Evolutionary conservation across 805 yeast species (phyloP).

Genomic region (Kazachstania taianensis): DNA sequence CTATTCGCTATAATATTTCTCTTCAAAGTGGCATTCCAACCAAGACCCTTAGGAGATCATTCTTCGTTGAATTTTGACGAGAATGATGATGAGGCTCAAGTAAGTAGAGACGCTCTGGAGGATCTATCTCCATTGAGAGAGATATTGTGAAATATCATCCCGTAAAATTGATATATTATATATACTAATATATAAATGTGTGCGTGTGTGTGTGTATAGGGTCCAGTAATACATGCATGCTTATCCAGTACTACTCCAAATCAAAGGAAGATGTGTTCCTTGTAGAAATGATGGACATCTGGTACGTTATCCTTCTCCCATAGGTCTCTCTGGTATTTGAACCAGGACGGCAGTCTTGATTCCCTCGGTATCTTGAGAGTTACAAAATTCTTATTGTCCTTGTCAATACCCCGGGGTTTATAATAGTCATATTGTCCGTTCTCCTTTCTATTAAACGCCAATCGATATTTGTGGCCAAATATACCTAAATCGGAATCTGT

Average conservation of each 20-base stretch:
- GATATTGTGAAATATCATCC: slow-evolving; percentile 7
- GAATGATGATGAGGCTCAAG: slow-evolving; percentile 7
- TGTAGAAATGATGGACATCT: slow-evolving; percentile 27
- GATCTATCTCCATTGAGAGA: slow-evolving; percentile 13
- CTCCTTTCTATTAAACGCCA: slow-evolving; percentile 26
- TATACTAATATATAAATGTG: background rate
- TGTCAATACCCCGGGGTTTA: slow-evolving; percentile 25
- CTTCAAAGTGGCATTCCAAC: slow-evolving; percentile 70
- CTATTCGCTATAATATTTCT: slow-evolving; percentile 67
- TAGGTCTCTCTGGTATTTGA: slow-evolving; percentile 45
- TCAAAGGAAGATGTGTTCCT: slow-evolving; percentile 24
- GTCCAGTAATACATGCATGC: too few relatives aligned
- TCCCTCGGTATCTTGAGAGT: slow-evolving; percentile 49
- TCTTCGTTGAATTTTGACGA: slow-evolving; percentile 41
- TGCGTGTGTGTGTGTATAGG: background rate
- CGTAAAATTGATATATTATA: too few relatives aligned
- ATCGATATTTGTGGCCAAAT: slow-evolving; percentile 26
- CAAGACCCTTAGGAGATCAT: slow-evolving; percentile 80
- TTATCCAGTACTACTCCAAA: too few relatives aligned
- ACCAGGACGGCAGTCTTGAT: slow-evolving; percentile 66
- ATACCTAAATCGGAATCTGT: slow-evolving; percentile 23
- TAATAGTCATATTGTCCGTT: slow-evolving; percentile 31
- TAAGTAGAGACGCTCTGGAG: slow-evolving; percentile 3
- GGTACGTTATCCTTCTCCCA: slow-evolving; percentile 48
- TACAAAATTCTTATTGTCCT: slow-evolving; percentile 4